Conservation (phyloP, 768 basidiomycete species). For the Omphalotus guepiniiformis region DNA sequence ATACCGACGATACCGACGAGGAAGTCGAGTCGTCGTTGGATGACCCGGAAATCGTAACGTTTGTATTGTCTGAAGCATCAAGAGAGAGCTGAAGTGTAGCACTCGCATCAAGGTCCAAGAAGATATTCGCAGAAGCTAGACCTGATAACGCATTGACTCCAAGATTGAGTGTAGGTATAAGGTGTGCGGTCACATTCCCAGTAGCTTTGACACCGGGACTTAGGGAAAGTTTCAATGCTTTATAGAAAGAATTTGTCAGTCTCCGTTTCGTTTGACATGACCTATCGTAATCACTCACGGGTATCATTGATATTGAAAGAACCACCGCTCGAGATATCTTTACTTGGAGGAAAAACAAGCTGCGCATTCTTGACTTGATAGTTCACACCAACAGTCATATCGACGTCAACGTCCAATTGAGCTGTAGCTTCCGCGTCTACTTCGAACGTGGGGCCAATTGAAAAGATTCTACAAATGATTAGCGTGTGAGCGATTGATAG, state of each 20-base stretch:
- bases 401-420: slow-evolving; percentile 1
- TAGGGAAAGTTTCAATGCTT: slow-evolving; percentile 2
- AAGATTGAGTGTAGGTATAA: slow-evolving; percentile 7
- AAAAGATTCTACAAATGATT: background rate
- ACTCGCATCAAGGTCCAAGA: slow-evolving; percentile 5
- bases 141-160: slow-evolving; percentile 1
- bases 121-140: slow-evolving; percentile 2
- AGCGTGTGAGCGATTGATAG: background rate
- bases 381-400: background rate
- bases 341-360: slow-evolving; percentile 1
- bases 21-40: too few species aligned
- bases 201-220: slow-evolving; percentile 7
- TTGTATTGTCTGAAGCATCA: slow-evolving; percentile 1
- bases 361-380: slow-evolving; percentile 3
- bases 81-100: slow-evolving; percentile 3
- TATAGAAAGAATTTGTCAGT: background rate
- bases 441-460: slow-evolving; percentile 5
- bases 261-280: background rate
- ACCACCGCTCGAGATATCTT: background rate
- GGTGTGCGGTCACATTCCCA: slow-evolving; percentile 4
- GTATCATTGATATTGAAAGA: slow-evolving; percentile 2
- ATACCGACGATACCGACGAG: background rate
- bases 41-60: background rate
- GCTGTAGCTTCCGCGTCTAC: slow-evolving; percentile 5
- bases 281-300: background rate